Percentiles rank a stretch among this genome's conserved stretches.
phyloP scores from a whole-genome alignment of 192 early-diverging fungal species.

The Gaertneriomyces sp. region DNA sequence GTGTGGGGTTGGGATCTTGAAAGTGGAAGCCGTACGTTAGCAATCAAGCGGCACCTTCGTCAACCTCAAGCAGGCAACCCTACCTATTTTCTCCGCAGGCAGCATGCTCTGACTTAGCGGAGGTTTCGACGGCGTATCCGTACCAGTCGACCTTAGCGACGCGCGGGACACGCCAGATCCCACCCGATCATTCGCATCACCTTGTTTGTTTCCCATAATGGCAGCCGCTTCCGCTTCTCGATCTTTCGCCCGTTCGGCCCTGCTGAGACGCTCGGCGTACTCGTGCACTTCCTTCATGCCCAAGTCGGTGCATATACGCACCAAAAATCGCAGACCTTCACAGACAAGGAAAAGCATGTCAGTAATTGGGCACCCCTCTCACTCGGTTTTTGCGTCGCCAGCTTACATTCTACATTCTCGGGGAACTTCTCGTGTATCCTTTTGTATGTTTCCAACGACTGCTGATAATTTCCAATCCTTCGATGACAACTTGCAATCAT shows the following conservation, averaged over 20 bases:
- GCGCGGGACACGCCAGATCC: not conserved
- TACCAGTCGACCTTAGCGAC: too few species aligned
- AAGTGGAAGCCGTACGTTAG: not conserved
- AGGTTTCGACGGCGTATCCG: not conserved
- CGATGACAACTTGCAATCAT: conserved; percentile 58
- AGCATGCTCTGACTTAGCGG: conserved; percentile 2
- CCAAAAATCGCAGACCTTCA: conserved; percentile 54
- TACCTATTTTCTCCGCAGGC: conserved; percentile 16
- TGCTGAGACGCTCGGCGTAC: conserved; percentile 45
- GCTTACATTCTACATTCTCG: conserved; percentile 55
- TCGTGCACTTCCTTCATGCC: conserved; percentile 58
- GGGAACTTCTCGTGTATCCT: conserved; percentile 52
- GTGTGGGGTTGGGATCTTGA: conserved; percentile 13
- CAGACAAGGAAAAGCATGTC: not conserved
- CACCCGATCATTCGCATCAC: conserved; percentile 7
- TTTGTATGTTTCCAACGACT: conserved; percentile 55
- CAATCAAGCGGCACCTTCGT: not conserved
- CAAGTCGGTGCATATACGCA: conserved; percentile 58
- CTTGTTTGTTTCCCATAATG: not conserved
- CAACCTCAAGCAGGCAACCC: not conserved
- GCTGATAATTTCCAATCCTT: conserved; percentile 53
- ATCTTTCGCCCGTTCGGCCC: conserved; percentile 41
- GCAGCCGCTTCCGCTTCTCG: conserved; percentile 9
- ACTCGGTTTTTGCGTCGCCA: not conserved
- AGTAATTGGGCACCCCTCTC: too few species aligned